phyloP scores from a whole-genome alignment of 352 stramenopile genomes.

The Paralagenidium karlingii region DNA sequence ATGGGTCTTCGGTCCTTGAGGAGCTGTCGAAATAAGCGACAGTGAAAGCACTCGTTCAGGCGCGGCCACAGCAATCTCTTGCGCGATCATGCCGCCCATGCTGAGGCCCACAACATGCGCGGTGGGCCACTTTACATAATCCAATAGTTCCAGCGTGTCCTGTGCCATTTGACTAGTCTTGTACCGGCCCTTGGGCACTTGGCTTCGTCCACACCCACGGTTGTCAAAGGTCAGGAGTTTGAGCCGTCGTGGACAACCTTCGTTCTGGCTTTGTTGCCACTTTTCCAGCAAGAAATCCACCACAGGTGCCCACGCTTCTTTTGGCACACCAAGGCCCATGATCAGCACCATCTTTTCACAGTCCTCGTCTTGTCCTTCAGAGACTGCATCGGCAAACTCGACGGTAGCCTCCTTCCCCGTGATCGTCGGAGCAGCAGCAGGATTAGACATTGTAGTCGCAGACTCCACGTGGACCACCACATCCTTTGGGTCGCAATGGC shows the following conservation, averaged over 20 bases:
- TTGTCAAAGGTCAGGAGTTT: slow-evolving; percentile 47
- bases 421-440: slow-evolving; percentile 1
- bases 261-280: slow-evolving; percentile 16
- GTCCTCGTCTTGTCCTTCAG: slow-evolving; percentile 8
- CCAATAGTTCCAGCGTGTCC: slow-evolving; percentile 38
- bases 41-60: slow-evolving; percentile 40
- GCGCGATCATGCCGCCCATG: slow-evolving; percentile 64
- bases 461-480: not conserved
- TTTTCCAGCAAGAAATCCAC: slow-evolving; percentile 29
- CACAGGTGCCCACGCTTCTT: slow-evolving; percentile 39
- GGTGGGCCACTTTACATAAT: slow-evolving; percentile 36
- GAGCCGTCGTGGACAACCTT: slow-evolving; percentile 17
- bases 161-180: slow-evolving; percentile 39
- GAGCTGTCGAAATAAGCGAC: slow-evolving; percentile 46
- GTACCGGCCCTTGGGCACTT: slow-evolving; percentile 26
- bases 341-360: slow-evolving; percentile 35
- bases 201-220: slow-evolving; percentile 29
- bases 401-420: not conserved
- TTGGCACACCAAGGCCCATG: slow-evolving; percentile 35
- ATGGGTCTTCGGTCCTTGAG: too few species aligned
- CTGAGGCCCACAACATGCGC: slow-evolving; percentile 32
- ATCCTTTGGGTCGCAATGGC: not conserved
- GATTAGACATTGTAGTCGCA: slow-evolving; percentile 13
- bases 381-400: not conserved
- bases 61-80: slow-evolving; percentile 30